Base-by-base conservation (phyloP, 1,139 yeast genomes). In the Blastobotrys apis region DNA sequence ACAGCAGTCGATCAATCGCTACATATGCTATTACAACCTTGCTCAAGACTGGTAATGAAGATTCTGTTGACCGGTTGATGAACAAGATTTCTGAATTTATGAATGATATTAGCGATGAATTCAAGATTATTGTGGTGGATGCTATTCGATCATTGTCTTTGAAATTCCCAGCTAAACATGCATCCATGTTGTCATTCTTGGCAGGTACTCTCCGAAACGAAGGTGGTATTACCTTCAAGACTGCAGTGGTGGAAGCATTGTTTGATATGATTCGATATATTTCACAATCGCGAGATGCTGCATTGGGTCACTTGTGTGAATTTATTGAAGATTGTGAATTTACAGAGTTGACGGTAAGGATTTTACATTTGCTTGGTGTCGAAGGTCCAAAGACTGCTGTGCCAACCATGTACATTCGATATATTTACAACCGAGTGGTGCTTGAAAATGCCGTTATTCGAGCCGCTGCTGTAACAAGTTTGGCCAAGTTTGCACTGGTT, bases 241-340 rank as follows among this genome's bases (percentile, higher is more conserved):
- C 87, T 45, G 75, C 88, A 36, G 86, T 92, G 53, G 86, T 92
- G 37, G 97, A 90, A 63, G 95, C 97, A 1, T 76, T 92, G 54
- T 82, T 90, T 56, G 97, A 92, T 63, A 77, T 92, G 67, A 86
- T 92, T 58, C 82, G 83, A 54, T 87, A 84, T 60, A 81, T 88
- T 50, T 95, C 95, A 22, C 83, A 78, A 47, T 86, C 94, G n/a
- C 80, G 86, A 58, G 95, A 86, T 58, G 68, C 77, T 47, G 95
- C 95, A 26, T 73, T 92, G 59, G 87, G 85, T 69, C 84, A 84
- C 62, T 74, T 94, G 56, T 88, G 97, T 73, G 99, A 92, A 66
- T 88, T 88, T 61, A 94, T 92, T 57, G 99, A 94, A 68, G 99
- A 92, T 71, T 92, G 97, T 69, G 99, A 92, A 68, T 92, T 77